A percentile compares a stretch with the other conserved stretches of the same genome.
Evolutionary conservation across 176 grass and related monocot species (phyloP).

Genomic region (barley (Hordeum vulgare)): DNA sequence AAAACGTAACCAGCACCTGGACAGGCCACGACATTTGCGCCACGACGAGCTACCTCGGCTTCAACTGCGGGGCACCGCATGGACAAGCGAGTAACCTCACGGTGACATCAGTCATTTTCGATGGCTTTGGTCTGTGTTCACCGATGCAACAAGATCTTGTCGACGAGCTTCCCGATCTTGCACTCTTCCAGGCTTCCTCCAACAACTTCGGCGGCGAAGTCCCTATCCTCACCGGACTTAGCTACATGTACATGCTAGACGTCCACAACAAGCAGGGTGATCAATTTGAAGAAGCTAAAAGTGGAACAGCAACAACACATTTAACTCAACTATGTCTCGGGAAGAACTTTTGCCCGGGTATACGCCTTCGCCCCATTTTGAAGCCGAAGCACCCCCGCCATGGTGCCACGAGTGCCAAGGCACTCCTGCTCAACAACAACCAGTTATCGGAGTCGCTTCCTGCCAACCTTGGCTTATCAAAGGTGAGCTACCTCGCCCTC

Average conservation of each 20-base stretch:
- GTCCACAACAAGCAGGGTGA: no score
- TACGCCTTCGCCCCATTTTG: no score
- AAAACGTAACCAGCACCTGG: slow-evolving; percentile 8
- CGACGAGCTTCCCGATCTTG: slow-evolving; percentile 11
- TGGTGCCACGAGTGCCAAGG: neutral
- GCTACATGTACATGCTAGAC: no score
- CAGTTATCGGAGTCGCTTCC: slow-evolving; percentile 17
- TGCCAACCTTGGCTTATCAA: neutral
- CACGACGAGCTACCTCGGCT: no score
- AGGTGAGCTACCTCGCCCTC: slow-evolving; percentile 44
- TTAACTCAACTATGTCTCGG: no score
- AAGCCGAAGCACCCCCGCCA: no score
- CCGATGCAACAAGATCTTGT: neutral
- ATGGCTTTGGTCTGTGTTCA: neutral
- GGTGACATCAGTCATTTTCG: neutral
- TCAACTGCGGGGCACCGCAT: no score
- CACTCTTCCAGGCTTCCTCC: slow-evolving; percentile 46
- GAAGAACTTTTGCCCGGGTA: no score
- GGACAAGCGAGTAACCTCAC: no score
- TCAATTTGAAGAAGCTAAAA: no score
- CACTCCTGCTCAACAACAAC: slow-evolving; percentile 34
- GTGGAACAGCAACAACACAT: no score
- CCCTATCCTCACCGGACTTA: neutral
- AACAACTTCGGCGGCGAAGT: neutral
- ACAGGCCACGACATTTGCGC: neutral